These are phyloP conservation scores for Zizania latifolia DNA, from an alignment of 176 grass and related monocot genomes.

Conservation along the genomic window DNA sequence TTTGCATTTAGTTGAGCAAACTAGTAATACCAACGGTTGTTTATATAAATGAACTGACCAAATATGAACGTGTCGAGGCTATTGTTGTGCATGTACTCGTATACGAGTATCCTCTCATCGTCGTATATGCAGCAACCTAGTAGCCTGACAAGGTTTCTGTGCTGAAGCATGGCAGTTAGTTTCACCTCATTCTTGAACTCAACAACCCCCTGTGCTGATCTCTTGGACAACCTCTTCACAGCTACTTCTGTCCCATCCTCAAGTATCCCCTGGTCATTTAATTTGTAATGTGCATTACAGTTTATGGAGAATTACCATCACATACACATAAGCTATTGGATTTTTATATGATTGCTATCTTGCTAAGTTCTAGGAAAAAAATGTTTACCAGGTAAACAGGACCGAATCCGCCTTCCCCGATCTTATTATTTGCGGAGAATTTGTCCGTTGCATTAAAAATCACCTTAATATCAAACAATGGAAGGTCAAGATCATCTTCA, in stretches of 20 bases:
- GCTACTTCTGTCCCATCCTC: constrained; percentile 50
- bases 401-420: constrained; percentile 54
- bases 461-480: constrained; percentile 19
- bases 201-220: constrained; percentile 26
- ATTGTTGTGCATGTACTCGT: constrained; percentile 55
- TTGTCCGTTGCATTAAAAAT: constrained; percentile 15
- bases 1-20: not conserved
- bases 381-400: constrained; percentile 45
- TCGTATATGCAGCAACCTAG: constrained; percentile 41
- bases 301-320: not conserved
- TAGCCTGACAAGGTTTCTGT: constrained; percentile 39
- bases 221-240: constrained; percentile 48
- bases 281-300: not conserved
- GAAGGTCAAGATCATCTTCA: constrained; percentile 37
- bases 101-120: constrained; percentile 44
- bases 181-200: constrained; percentile 59
- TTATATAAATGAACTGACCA: constrained; percentile 14
- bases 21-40: rapidly evolving
- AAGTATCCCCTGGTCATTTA: constrained; percentile 32
- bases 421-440: constrained; percentile 26
- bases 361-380: too few relatives aligned
- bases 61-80: constrained; percentile 58
- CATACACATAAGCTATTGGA: too few relatives aligned
- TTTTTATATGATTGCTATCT: too few relatives aligned
- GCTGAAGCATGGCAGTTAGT: constrained; percentile 50